Conservation (phyloP, 192 early-diverging fungal genomes). For the Geranomyces variabilis region DNA sequence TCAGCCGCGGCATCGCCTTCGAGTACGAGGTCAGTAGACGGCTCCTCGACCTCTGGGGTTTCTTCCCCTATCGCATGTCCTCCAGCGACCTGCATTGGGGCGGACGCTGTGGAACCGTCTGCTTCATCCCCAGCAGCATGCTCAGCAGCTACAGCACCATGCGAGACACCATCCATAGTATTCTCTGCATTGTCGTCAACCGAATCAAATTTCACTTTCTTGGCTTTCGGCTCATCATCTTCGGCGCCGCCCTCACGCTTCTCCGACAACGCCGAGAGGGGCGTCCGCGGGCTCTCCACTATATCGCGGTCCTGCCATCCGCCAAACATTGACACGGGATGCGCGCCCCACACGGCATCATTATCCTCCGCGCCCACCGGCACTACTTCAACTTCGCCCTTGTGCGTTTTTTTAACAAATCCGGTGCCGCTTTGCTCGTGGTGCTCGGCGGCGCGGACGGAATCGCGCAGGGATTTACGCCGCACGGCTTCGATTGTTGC, state of each 20-base stretch:
- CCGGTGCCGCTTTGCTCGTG: constrained; percentile 26
- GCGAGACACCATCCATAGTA: not conserved
- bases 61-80: not conserved
- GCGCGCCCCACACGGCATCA: not conserved
- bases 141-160: not conserved
- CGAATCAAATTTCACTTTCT: constrained; percentile 19
- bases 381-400: constrained; percentile 46
- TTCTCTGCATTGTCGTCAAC: not conserved
- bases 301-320: not conserved
- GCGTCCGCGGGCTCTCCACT: not conserved
- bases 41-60: too few relatives aligned
- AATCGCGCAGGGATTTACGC: constrained; percentile 58
- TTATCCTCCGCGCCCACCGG: not conserved
- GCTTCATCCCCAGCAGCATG: not conserved
- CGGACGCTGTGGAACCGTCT: not conserved
- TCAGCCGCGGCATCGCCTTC: constrained; percentile 38
- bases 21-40: constrained; percentile 39
- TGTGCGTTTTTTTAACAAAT: constrained; percentile 44
- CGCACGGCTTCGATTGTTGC: constrained; percentile 59
- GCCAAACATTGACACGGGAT: not conserved
- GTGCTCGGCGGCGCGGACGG: constrained; percentile 56
- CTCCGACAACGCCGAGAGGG: not conserved
- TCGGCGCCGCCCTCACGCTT: not conserved
- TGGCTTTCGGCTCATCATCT: not conserved
- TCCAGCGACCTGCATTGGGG: not conserved